phyloP scores from a whole-genome alignment of 441 rosid species.

The Bruguiera hainesii region DNA sequence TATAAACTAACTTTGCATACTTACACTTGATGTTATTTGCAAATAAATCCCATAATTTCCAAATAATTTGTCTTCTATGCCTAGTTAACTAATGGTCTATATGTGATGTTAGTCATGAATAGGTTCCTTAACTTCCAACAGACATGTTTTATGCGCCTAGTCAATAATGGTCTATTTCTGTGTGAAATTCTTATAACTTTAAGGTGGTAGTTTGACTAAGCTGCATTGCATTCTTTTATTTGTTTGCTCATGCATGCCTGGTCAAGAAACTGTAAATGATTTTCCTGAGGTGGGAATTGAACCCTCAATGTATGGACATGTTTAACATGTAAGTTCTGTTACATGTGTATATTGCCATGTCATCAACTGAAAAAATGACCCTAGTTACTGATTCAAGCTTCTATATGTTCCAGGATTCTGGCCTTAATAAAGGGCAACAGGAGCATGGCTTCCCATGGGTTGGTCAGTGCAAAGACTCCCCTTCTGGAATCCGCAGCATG shows the following conservation, averaged over 20 bases:
- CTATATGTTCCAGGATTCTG: conserved; percentile 51
- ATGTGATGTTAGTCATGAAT: neutral
- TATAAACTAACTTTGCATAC: neutral
- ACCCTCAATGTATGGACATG: neutral
- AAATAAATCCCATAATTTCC: neutral
- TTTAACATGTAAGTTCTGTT: neutral
- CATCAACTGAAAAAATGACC: conserved; percentile 17
- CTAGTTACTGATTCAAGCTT: conserved; percentile 16
- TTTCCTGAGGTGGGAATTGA: neutral
- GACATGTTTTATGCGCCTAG: too few relatives aligned
- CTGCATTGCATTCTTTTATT: neutral
- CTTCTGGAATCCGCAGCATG: conserved; percentile 35
- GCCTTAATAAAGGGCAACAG: conserved; percentile 57
- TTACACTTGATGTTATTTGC: neutral
- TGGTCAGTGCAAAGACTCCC: conserved; percentile 61
- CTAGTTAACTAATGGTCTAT: conserved; percentile 10
- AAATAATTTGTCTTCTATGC: conserved; percentile 1
- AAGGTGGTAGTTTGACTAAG: too few relatives aligned
- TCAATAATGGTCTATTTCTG: too few relatives aligned
- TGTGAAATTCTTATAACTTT: too few relatives aligned
- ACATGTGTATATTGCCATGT: neutral
- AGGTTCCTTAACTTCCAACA: too few relatives aligned
- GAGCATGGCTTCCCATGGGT: conserved; percentile 50
- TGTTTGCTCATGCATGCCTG: neutral
- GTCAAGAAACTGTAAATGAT: neutral